A percentile compares a stretch with the other conserved stretches of the same genome.
These are phyloP conservation scores for Singerocomus inundabilis DNA, from an alignment of 1,284 basidiomycete species.

Conservation along the genomic window DNA sequence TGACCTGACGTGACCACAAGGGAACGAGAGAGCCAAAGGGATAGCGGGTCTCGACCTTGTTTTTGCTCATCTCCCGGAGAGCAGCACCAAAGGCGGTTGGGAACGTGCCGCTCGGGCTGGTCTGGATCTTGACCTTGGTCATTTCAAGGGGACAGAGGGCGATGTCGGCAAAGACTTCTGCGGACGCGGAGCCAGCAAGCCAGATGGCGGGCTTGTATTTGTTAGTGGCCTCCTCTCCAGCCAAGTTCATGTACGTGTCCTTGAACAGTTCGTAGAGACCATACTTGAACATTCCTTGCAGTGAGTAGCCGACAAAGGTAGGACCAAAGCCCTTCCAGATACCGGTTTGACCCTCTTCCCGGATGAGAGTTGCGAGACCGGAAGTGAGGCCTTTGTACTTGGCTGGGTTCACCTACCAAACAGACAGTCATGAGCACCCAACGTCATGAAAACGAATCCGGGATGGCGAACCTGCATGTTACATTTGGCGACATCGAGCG, in stretches of 20 bases:
- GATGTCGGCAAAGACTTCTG: constrained; percentile 94
- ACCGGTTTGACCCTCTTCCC: constrained; percentile 81
- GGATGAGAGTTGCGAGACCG: constrained; percentile 73
- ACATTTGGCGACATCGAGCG: constrained; percentile 95
- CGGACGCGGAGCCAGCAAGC: constrained; percentile 89
- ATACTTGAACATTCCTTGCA: constrained; percentile 97
- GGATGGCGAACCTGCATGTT: constrained; percentile 84
- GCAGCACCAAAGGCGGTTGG: constrained; percentile 68
- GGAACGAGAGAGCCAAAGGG: constrained; percentile 79
- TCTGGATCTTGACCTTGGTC: constrained; percentile 85
- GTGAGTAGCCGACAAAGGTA: constrained; percentile 89
- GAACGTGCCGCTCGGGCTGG: constrained; percentile 69
- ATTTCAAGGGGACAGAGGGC: constrained; percentile 80
- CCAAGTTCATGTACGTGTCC: constrained; percentile 82
- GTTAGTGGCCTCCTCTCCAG: constrained; percentile 80
- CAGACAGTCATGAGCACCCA: background rate
- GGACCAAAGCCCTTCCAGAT: constrained; percentile 95
- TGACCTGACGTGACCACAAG: constrained; percentile 78
- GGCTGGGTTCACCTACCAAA: constrained; percentile 56
- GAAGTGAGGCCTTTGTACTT: constrained; percentile 77
- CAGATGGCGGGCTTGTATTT: constrained; percentile 94
- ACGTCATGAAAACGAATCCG: background rate
- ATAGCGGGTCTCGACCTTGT: constrained; percentile 65
- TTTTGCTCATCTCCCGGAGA: constrained; percentile 60
- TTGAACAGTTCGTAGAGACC: constrained; percentile 97